Evolutionary conservation across 768 basidiomycete species (phyloP), one percentile per base, ranked within the genome.

Genomic region (Lactarius pseudohatsudake): DNA sequence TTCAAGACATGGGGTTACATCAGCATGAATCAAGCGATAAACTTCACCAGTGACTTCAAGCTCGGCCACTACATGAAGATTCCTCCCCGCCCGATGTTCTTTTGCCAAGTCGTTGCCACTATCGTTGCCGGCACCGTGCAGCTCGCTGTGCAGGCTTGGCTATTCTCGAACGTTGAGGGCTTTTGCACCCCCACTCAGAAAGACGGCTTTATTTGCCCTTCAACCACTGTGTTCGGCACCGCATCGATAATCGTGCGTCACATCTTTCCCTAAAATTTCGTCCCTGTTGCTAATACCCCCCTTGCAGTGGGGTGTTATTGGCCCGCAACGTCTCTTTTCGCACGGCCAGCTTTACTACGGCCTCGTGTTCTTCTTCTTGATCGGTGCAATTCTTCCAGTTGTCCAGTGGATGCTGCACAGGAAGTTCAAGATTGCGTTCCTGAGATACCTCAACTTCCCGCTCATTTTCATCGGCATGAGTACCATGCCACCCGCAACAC

Each of bases 1-100:
- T 91, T 92, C 82, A 92, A 91, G 84, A 90, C 88, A 0, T 91
- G 82, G 81, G 90, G 91, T 38, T 91, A 90, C 71, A 87, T 88
- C 67, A 86, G 84, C 59, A 85, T 85, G 82, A 80, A 81, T 7
- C 86, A 88, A 75, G 88, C 90, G 2, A 72, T 92, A 50, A 78
- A 77, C 38, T 92, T 92, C 78, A 83, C 86, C 1, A 81, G 84
- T 11, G 89, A 92, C 77, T 86, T 92, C 75, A 93, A 94, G 76
- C 86, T 91, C 55, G 89, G 87, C 8, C 89, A 74, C 64, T 78
- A 79, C 71, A 87, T 85, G 85, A 90, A 89, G 85, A 87, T 89
- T 75, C 86, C 89, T 10, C 90, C 89, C 3, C 81, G 85, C 5
- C 71, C 82, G 54, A 91, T 91, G 85, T 94, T 94, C 78, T 81